A percentile compares a stretch with the other conserved stretches of the same genome.
Conservation (phyloP, 2,329 filamentous ascomycete genomes). For the Pleomassaria siparia region DNA sequence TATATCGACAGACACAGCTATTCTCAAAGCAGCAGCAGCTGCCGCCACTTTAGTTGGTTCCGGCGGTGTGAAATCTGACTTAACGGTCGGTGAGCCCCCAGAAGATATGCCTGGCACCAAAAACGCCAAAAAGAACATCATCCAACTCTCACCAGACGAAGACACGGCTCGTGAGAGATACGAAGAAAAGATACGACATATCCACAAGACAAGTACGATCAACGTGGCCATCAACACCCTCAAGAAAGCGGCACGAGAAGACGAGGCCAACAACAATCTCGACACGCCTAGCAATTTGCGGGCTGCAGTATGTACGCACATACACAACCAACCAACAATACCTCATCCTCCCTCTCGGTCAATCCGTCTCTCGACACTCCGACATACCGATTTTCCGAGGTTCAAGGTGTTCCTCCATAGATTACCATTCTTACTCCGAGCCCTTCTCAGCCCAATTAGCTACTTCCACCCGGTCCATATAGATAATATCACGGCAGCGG, state of each 20-base stretch:
- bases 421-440: constrained; percentile 52
- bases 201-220: constrained; percentile 32
- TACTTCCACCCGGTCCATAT: constrained; percentile 57
- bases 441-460: constrained; percentile 52
- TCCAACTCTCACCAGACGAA: constrained; percentile 49
- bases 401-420: constrained; percentile 51
- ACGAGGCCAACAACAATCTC: constrained; percentile 32
- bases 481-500: constrained; percentile 52
- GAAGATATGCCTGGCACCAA: constrained; percentile 37
- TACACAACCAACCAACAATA: constrained; percentile 52
- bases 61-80: constrained; percentile 27
- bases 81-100: constrained; percentile 46
- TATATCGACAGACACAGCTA: constrained; percentile 49
- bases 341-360: constrained; percentile 54
- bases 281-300: constrained; percentile 48
- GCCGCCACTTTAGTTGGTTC: constrained; percentile 14
- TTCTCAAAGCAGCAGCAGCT: constrained; percentile 47
- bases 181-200: constrained; percentile 41
- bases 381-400: constrained; percentile 45
- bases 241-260: constrained; percentile 25
- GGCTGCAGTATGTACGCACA: constrained; percentile 53
- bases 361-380: constrained; percentile 53
- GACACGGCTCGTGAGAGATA: constrained; percentile 48
- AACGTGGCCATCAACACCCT: constrained; percentile 29
- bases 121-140: constrained; percentile 44